Evolutionary conservation across 1,284 basidiomycete genomes (phyloP).

Genomic region (Cystobasidiaceae sp.): DNA sequence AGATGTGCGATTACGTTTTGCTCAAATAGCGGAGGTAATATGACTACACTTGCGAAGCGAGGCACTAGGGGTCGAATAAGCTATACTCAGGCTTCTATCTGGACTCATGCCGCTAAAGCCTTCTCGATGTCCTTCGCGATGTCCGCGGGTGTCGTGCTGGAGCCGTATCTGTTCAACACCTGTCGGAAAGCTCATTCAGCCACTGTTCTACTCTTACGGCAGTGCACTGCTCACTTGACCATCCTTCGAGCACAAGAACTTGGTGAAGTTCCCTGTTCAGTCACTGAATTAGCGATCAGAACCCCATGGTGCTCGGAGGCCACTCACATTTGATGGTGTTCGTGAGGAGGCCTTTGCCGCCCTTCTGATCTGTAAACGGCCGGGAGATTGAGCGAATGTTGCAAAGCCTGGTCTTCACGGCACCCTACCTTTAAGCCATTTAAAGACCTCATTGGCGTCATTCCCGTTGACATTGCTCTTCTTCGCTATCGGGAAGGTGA

Average conservation of each 20-base stretch:
- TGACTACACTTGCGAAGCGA: no score
- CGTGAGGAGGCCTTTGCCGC: constrained; percentile 5
- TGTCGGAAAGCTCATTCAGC: no score
- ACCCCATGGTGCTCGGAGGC: constrained; percentile 46
- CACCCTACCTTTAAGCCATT: constrained; percentile 42
- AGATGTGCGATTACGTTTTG: no score
- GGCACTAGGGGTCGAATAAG: no score
- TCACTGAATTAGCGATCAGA: no score
- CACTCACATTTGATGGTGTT: constrained; percentile 42
- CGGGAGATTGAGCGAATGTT: not conserved
- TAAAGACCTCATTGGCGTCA: constrained; percentile 47
- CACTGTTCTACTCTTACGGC: not conserved
- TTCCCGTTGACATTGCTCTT: constrained; percentile 48
- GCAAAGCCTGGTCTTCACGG: not conserved
- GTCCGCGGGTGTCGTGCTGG: constrained; percentile 35
- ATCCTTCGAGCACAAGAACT: constrained; percentile 18
- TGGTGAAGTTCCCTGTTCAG: constrained; percentile 21
- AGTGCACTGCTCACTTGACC: not conserved
- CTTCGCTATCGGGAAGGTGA: constrained; percentile 41
- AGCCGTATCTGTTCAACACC: constrained; percentile 17
- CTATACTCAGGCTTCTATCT: no score
- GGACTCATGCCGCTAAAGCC: constrained; percentile 25
- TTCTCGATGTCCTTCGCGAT: constrained; percentile 39
- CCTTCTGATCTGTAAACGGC: constrained; percentile 32
- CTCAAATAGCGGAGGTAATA: no score